Evolutionary conservation across 2,329 filamentous ascomycete species (phyloP).

Genomic region (Colletotrichum destructivum): DNA sequence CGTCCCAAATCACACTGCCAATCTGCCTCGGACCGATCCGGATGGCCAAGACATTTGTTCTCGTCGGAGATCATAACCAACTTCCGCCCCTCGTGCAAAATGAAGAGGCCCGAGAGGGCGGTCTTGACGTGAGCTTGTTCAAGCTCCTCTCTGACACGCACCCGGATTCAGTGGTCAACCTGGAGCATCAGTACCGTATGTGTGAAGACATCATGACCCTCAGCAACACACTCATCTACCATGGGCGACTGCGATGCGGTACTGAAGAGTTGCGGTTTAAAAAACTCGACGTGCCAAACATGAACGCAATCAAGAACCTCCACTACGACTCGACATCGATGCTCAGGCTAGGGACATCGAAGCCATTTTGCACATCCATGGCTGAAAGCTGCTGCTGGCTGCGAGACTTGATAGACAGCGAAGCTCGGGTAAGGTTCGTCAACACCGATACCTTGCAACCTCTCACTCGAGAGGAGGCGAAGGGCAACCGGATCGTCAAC

Average conservation of each 20-base stretch:
- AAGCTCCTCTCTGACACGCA: slow-evolving; percentile 92
- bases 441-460: slow-evolving; percentile 86
- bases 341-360: slow-evolving; percentile 56
- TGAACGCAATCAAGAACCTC: slow-evolving; percentile 71
- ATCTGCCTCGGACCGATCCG: slow-evolving; percentile 95
- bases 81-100: slow-evolving; percentile 95
- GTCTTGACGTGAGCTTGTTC: slow-evolving; percentile 93
- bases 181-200: slow-evolving; percentile 99
- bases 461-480: slow-evolving; percentile 77
- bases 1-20: slow-evolving; percentile 95
- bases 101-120: slow-evolving; percentile 86
- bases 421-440: slow-evolving; percentile 85
- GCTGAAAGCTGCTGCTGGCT: slow-evolving; percentile 79
- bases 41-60: slow-evolving; percentile 91
- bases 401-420: slow-evolving; percentile 77
- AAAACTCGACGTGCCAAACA: slow-evolving; percentile 77
- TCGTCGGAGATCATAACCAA: slow-evolving; percentile 97
- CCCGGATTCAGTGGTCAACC: slow-evolving; percentile 87
- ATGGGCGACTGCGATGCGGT: slow-evolving; percentile 91
- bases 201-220: slow-evolving; percentile 96
- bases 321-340: slow-evolving; percentile 70
- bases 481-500: slow-evolving; percentile 91
- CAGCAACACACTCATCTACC: slow-evolving; percentile 93
- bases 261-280: slow-evolving; percentile 80
- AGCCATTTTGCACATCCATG: slow-evolving; percentile 70